Percentiles rank a stretch among this genome's conserved stretches.
These are phyloP conservation scores for Wickerhamomyces sydowiorum DNA, from an alignment of 805 yeast genomes.

Conservation along the genomic window DNA sequence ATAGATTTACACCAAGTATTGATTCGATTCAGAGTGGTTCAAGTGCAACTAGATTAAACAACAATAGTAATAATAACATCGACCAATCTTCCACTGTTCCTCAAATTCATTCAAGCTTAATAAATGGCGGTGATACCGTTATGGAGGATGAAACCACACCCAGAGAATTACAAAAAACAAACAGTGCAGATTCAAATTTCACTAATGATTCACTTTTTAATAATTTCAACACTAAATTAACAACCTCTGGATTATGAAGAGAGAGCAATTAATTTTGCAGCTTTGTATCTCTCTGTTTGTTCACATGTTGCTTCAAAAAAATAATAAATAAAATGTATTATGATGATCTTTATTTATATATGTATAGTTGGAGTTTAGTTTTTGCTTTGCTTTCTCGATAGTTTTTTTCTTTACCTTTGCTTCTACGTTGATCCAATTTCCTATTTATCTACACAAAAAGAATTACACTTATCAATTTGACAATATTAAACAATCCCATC, in stretches of 20 bases:
- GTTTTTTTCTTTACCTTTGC: too few species aligned
- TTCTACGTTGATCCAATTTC: too few species aligned
- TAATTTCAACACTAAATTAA: slow-evolving; percentile 1
- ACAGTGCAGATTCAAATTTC: background rate
- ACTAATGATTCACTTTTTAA: background rate
- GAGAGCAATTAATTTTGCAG: background rate
- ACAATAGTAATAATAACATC: background rate
- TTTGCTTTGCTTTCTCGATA: too few species aligned
- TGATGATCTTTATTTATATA: too few species aligned
- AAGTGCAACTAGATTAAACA: background rate
- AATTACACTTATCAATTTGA: too few species aligned
- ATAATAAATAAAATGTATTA: too few species aligned
- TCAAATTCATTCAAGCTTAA: background rate
- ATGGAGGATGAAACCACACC: background rate
- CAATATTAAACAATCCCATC: too few species aligned
- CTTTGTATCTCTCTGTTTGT: background rate
- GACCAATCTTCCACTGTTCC: background rate
- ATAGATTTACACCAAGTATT: slow-evolving; percentile 2
- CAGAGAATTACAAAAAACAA: background rate
- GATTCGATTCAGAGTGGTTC: slow-evolving; percentile 1
- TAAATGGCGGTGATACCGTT: background rate
- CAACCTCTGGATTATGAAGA: background rate
- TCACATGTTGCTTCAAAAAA: too few species aligned
- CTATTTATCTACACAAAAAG: too few species aligned
- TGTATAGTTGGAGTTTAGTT: too few species aligned